Evolutionary conservation across 2,329 filamentous ascomycete species (phyloP), one percentile per base, ranked within the genome.

Genomic region (Diaporthe sp.): DNA sequence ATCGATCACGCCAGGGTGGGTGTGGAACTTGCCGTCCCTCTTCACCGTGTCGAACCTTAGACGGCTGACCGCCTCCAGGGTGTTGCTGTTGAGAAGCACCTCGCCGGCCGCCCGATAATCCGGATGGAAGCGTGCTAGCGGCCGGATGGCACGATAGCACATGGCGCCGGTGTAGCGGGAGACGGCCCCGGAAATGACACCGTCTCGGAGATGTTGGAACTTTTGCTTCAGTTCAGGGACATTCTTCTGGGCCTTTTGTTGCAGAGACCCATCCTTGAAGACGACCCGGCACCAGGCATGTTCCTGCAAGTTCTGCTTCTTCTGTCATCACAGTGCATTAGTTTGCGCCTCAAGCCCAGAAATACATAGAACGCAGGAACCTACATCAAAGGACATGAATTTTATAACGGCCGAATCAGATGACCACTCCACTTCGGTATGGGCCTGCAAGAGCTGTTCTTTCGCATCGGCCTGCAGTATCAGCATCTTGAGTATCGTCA

Each of bases 141-240:
- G 87, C 12, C 82, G 79, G 78, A 91, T 90, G 0, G 90, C 88
- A 84, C 95, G 95, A 88, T 97, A 97, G 22, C 93, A 92, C 85
- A 95, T 90, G 44, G 93, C 92, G 28, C 93, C 91, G 72, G 93
- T 90, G 76, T 95, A 90, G 84, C 94, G 93, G 82, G 94, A 92
- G 42, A 93, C 92, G 72, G 90, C 89, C 53, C 93, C 93, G 39
- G 87, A 88, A 78, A 90, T 84, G 72, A 93, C 92, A 76, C 91
- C 92, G 76, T 90, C 85, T 78, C 88, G 85, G 2, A 93, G 87
- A 42, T 86, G 84, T 34, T 91, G 86, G 57, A 37, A 60, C 19
- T 39, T 60, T 4, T 39, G 34, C 5, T n/a, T 37, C 57, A 60
- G 57, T 13, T 39, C 57, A 10, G 57, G 57, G 17, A 60, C 31